Conservation (phyloP, 179 eudicot species). For the Monotropa hypopitys region DNA sequence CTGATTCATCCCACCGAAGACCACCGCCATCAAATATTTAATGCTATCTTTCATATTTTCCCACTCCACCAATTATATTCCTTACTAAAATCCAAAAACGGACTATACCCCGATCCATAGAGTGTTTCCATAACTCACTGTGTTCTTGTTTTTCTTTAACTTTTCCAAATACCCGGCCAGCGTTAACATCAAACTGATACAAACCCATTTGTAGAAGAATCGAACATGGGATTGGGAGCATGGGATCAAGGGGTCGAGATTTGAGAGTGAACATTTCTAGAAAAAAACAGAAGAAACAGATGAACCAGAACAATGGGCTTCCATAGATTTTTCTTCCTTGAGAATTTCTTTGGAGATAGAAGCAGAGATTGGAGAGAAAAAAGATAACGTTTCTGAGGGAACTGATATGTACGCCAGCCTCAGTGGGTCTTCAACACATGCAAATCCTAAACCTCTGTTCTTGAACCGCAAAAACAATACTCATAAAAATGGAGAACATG, state of each 20-base stretch:
- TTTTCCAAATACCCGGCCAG: background rate
- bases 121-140: constrained; percentile 63
- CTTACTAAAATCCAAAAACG: constrained; percentile 51
- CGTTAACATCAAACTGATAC: background rate
- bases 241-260: constrained; percentile 31
- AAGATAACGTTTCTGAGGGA: constrained; percentile 53
- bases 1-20: constrained; percentile 90
- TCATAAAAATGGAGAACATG: too few species aligned
- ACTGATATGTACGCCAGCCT: constrained; percentile 70
- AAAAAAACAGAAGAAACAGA: constrained; percentile 32
- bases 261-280: constrained; percentile 33
- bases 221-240: constrained; percentile 33
- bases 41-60: constrained; percentile 32
- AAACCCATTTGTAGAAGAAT: constrained; percentile 12
- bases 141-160: constrained; percentile 7
- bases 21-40: constrained; percentile 73
- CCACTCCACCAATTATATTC: constrained; percentile 28
- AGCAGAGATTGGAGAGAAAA: constrained; percentile 52
- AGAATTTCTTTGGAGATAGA: constrained; percentile 30
- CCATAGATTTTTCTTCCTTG: constrained; percentile 15
- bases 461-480: too few species aligned
- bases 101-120: constrained; percentile 60
- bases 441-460: too few species aligned
- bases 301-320: constrained; percentile 37
- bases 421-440: too few species aligned